Base-by-base conservation (phyloP, 2,329 filamentous ascomycete genomes). In the Botryotinia convoluta region DNA sequence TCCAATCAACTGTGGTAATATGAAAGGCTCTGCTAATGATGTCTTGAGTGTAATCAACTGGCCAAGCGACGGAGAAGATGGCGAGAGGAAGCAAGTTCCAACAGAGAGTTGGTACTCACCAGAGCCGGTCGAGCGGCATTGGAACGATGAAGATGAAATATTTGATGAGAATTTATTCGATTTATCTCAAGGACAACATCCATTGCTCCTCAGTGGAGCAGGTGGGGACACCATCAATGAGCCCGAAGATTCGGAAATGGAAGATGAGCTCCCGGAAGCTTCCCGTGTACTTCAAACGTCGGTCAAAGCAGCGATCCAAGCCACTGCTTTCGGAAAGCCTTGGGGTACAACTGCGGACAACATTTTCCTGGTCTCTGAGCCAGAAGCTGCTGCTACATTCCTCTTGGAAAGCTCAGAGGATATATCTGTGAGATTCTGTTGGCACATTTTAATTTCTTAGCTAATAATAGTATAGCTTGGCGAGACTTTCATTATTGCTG, bases 341-440 rank as follows among this genome's bases (percentile, higher is more conserved):
- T 64, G 57, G 5, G 42, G 74, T 20, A 68, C 71, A 4, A 76
- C 71, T 44, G 57, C 80, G n/a, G 76, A 80, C 29, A 78, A 79
- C 35, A 67, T 81, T 3, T 81, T 80, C 51, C 76, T 81, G 26
- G 76, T 80, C 9, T 76, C 77, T 14, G 80, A 81, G 60, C 79
- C 79, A 4, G 79, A 81, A 73, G 78, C 78, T 26, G 79, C 79
- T 1, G 79, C 78, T 0, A 79, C 77, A 2, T 79, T 76, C 61
- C 74, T 79, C 7, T 68, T 80, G 54, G 75, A 73, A n/a, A 74
- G 60, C n/a, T 77, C 62, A 4, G 64, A 69, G 29, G 59, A 72
- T 16, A 69, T 77, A 42, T 39, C 72, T 20, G 76, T 76, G 60
- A 72, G 71, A 59, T 29, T 2, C 7, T n/a, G 39, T 5, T 60